Base-by-base conservation (phyloP, 148 eudicot genomes). In the Rhododendron vialii region DNA sequence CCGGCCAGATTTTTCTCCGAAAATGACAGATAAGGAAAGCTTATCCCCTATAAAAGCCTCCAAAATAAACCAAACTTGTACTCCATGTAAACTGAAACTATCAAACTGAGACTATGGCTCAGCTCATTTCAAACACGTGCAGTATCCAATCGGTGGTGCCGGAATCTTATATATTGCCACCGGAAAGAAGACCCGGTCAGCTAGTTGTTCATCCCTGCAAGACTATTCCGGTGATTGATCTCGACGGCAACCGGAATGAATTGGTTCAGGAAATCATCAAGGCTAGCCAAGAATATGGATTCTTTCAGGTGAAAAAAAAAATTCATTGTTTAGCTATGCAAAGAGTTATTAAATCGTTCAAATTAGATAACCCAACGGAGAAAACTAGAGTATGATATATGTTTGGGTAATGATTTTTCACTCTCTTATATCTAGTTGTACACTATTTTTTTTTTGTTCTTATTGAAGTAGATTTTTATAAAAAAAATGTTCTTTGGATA, bases 221-320 rank as follows among this genome's bases (percentile, higher is more conserved):
- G 10, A 50, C 81, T 47, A 81, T 86, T 1, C 87, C 87, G 0
- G 84, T 81, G 2, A 81, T 86, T 18, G 84, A 86, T 30, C 81
- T 86, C 4, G 18, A 6, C 4, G 3, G 30, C 38, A 51, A 83
- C 18, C 78, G 30, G 18, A 47, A n/a, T 2, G 84, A 81, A 7
- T 11, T 57, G 18, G 20, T 86, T 73, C 53, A 73, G 14, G 73
- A 38, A 7, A 86, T 86, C 47, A 36, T 86, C 12, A 74, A 86
- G 15, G 88, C 84, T 41, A 73, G 84, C 78, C 85, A 86, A 41
- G 88, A 81, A 41, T 86, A 63, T n/a, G 88, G 88, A 30, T 84
- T 84, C 86, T 84, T 84, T 51, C 86, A 84, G 85, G 85, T 83
- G n/a, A 6, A 3, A 26, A 20, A 20, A 20, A 41, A 1, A 1